Conservation (phyloP, 1,284 basidiomycete genomes). For the Ganoderma sinense region DNA sequence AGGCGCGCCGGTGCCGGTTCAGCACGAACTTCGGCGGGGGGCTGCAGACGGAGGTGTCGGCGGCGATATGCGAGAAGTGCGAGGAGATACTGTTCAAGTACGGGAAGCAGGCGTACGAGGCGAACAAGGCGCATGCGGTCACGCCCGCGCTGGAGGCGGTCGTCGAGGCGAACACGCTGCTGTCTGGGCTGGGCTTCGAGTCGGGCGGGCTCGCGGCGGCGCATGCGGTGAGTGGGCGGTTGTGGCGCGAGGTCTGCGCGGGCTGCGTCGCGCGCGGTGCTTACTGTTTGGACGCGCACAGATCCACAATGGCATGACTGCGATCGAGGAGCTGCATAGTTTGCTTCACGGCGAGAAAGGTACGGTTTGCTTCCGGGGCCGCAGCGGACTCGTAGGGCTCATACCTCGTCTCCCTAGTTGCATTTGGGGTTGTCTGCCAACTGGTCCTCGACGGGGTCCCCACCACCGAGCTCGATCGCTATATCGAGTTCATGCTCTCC, state of each 20-base stretch:
- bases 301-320: slow-evolving; percentile 45
- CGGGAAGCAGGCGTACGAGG: slow-evolving; percentile 44
- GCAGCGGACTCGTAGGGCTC: not conserved
- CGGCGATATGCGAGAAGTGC: slow-evolving; percentile 44
- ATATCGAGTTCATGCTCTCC: slow-evolving; percentile 43
- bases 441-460: slow-evolving; percentile 40
- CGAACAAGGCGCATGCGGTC: slow-evolving; percentile 42
- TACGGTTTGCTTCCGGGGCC: slow-evolving; percentile 8
- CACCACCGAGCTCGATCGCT: slow-evolving; percentile 39
- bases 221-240: slow-evolving; percentile 38
- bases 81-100: slow-evolving; percentile 47
- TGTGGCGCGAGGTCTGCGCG: not conserved
- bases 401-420: slow-evolving; percentile 29
- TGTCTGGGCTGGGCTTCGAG: slow-evolving; percentile 44
- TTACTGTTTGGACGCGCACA: slow-evolving; percentile 8
- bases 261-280: not conserved
- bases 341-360: slow-evolving; percentile 46
- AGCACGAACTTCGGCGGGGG: slow-evolving; percentile 44
- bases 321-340: slow-evolving; percentile 40
- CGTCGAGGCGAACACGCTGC: slow-evolving; percentile 45
- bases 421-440: slow-evolving; percentile 44
- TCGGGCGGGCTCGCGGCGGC: slow-evolving; percentile 45
- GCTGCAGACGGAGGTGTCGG: slow-evolving; percentile 41
- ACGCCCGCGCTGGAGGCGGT: slow-evolving; percentile 46
- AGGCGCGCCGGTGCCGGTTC: slow-evolving; percentile 39